Evolutionary conservation across 768 basidiomycete species (phyloP).

Genomic region (Trichaptum fuscoviolaceum): DNA sequence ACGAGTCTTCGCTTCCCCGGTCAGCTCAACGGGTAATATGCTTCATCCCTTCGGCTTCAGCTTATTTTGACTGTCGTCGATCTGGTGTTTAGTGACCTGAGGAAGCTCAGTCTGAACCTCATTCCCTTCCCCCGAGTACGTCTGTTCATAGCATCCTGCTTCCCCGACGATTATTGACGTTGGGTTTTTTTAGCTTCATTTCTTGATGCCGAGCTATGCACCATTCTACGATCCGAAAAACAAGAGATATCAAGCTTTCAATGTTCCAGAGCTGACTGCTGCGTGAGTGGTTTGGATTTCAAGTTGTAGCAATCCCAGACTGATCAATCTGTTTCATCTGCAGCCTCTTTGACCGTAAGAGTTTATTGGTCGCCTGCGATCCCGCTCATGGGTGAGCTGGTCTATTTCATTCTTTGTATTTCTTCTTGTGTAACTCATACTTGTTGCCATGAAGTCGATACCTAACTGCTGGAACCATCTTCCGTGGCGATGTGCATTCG

Average conservation of each 20-base stretch:
- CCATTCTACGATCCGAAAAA: slow-evolving; percentile 74
- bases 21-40: slow-evolving; percentile 74
- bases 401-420: not conserved
- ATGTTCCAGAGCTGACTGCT: slow-evolving; percentile 65
- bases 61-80: slow-evolving; percentile 6
- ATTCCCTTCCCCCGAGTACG: slow-evolving; percentile 92
- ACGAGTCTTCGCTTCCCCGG: slow-evolving; percentile 93
- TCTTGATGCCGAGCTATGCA: slow-evolving; percentile 93
- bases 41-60: slow-evolving; percentile 1
- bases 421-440: not conserved
- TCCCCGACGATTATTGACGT: slow-evolving; percentile 24
- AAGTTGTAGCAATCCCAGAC: not conserved
- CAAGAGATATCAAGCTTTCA: slow-evolving; percentile 52
- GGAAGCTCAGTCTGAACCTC: slow-evolving; percentile 90
- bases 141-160: slow-evolving; percentile 3
- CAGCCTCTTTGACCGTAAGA: slow-evolving; percentile 76
- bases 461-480: slow-evolving; percentile 82
- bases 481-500: slow-evolving; percentile 77
- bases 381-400: slow-evolving; percentile 62
- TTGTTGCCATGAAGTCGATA: slow-evolving; percentile 51
- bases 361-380: slow-evolving; percentile 78
- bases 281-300: slow-evolving; percentile 29
- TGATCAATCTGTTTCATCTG: not conserved
- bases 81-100: slow-evolving; percentile 53
- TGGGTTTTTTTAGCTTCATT: slow-evolving; percentile 69